A percentile compares a stretch with the other conserved stretches of the same genome.
phyloP scores from a whole-genome alignment of 768 basidiomycete species.

The Auricularia cornea region DNA sequence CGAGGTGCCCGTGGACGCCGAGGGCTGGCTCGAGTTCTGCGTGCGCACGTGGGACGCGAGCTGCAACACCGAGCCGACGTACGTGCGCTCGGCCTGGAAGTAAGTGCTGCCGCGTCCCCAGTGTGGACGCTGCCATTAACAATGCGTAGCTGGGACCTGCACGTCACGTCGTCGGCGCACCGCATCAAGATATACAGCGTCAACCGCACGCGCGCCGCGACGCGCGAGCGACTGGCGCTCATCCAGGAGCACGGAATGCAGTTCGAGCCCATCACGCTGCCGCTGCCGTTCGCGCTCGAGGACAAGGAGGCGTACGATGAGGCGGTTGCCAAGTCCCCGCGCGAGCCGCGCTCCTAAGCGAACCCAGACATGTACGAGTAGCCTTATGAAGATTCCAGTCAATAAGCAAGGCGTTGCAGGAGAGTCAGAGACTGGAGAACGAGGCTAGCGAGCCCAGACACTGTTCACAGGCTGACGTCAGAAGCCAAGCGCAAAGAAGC shows the following conservation, averaged over 20 bases:
- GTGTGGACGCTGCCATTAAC: too few relatives aligned
- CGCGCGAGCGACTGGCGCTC: conserved; percentile 34
- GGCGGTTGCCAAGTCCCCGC: conserved; percentile 19
- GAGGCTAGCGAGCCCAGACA: too few relatives aligned
- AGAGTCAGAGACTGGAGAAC: too few relatives aligned
- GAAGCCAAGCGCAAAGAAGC: too few relatives aligned
- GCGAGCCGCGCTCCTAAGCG: conserved; percentile 25
- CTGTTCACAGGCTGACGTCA: too few relatives aligned
- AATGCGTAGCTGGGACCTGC: conserved; percentile 42
- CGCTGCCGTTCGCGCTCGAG: conserved; percentile 31
- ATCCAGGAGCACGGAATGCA: conserved; percentile 30
- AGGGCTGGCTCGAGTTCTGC: conserved; percentile 50
- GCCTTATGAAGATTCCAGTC: too few relatives aligned
- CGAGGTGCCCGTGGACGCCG: conserved; percentile 42
- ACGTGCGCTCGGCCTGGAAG: conserved; percentile 49
- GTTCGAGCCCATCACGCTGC: conserved; percentile 35
- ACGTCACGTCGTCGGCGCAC: conserved; percentile 46
- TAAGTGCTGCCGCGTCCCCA: conserved; percentile 12
- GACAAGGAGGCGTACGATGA: conserved; percentile 24
- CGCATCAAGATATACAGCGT: conserved; percentile 49
- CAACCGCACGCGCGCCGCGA: conserved; percentile 34
- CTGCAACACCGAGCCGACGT: conserved; percentile 49
- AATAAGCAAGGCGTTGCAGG: too few relatives aligned
- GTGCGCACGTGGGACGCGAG: conserved; percentile 51
- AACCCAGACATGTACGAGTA: too few relatives aligned